Evolutionary conservation across 225 moss, liverwort and hornwort species (phyloP), one percentile per base, ranked within the genome.

Genomic region (Physcomitrellopsis africana): DNA sequence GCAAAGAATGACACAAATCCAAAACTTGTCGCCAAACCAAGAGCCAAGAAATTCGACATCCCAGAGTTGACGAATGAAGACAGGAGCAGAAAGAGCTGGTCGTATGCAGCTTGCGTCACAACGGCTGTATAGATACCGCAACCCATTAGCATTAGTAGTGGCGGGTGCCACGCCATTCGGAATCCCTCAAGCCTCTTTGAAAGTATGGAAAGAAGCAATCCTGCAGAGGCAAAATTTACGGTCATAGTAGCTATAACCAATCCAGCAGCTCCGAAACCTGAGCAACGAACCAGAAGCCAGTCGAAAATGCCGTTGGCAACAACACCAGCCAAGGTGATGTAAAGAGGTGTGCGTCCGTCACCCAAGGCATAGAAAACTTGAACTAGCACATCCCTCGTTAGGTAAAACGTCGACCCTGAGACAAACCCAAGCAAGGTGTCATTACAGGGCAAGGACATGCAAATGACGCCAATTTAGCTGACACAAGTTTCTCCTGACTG

Each of bases 291-390:
- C 27, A 95, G 78, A 45, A 99, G 65, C 95, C 99, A 99, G 76
- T 99, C 99, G 43, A 99, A 80, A 68, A 89, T 18, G 23, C 79
- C 92, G 79, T 99, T 99, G 19, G 86, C 82, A 67, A 81, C 79
- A 47, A 99, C 93, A 20, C 92, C 92, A 62, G 76, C 86, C 27
- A 84, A 24, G 69, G 92, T 95, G 67, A 92, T 83, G n/a, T 80
- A 76, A 11, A 95, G 85, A 43, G 99, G 99, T 15, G 87, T 72
- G 37, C 77, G 89, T 12, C 95, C 90, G 67, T 95, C 95, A 53
- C 99, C 90, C 42, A 99, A 83, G 44, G 95, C 87, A 67, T 95
- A 99, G 65, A 93, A 99, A 12, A 92, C 99, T 79, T 89, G 87
- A 37, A 99, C 85, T 75, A 99, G 72, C 56, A 99, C 79, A 77